Conservation (phyloP, 257 asterid genomes). For the Solanum stenotomum region DNA sequence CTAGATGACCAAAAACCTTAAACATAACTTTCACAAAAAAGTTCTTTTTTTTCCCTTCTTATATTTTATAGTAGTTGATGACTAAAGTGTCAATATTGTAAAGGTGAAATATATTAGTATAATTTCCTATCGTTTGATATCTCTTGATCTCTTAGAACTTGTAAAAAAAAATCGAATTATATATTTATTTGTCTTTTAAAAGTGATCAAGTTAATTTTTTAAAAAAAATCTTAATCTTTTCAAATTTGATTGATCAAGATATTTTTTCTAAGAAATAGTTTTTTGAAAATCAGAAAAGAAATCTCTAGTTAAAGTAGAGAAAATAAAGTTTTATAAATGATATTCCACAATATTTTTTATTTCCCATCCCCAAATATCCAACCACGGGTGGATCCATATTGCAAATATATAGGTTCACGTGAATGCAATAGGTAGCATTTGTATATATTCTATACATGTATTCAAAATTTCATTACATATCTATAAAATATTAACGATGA, state of each 20-base stretch:
- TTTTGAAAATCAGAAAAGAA: neutral
- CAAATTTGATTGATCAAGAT: too few species aligned
- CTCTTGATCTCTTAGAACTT: neutral
- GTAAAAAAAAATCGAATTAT: neutral
- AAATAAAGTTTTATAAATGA: neutral
- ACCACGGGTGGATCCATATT: neutral
- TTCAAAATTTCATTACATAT: neutral
- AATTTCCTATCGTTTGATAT: neutral
- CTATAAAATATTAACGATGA: neutral
- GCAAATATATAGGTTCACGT: neutral
- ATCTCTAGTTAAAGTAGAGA: neutral
- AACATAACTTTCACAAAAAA: neutral
- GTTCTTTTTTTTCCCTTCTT: neutral
- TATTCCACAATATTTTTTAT: neutral
- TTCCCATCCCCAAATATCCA: neutral
- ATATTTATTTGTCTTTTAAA: neutral
- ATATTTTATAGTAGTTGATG: neutral
- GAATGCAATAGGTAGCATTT: neutral
- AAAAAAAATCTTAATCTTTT: too few species aligned
- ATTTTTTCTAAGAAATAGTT: neutral
- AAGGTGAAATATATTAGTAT: neutral
- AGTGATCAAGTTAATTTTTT: neutral
- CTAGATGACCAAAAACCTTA: neutral
- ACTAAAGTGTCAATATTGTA: neutral
- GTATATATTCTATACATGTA: neutral